Evolutionary conservation across 2,329 filamentous ascomycete species (phyloP), one percentile per base, ranked within the genome.

Genomic region (Exophiala oligosperma): DNA sequence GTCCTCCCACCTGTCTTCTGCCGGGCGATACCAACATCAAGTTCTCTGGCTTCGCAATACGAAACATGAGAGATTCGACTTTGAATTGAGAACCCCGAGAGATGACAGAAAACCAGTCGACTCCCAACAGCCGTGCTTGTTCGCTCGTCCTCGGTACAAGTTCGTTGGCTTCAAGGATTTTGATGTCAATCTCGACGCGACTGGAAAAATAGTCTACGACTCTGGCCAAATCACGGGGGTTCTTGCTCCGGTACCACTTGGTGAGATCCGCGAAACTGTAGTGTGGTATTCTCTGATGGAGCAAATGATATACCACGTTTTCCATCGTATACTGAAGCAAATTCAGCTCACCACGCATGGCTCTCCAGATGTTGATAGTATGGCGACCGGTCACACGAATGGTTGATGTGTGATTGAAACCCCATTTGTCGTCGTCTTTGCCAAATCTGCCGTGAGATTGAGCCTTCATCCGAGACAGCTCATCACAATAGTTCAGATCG

Each of bases 11-110:
- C 72, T 99, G 94, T 72, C 92, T 93, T 62, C 88, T 84, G 71
- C 88, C 95, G 0, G 94, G 94, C 5, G 92, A 97, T 1, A 96
- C 84, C 0, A 99, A 81, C 6, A 97, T 79, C 67, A 94, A 95
- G 67, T 94, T 96, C 72, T 99, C 94, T 0, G 94, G 92, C 71
- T 99, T 99, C 44, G 94, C 93, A 66, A 99, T 97, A 44, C 94
- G 86, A 69, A 97, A 97, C 94, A 99, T 97, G 67, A 97, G 87
- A 1, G 93, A 97, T 74, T 99, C 94, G 41, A 99, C 94, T 72
- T 99, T 99, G 82, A 95, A 97, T 70, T 99, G 94, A 0, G 92
- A 97, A 14, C 94, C 94, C 54, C 94, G 84, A 4, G 90, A 93
- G 69, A 97, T 94, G 54, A 99, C 94, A 0, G 92, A 96, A 72